Conservation (phyloP, 805 yeast species). For the Saccharomycopsis selenospora region DNA sequence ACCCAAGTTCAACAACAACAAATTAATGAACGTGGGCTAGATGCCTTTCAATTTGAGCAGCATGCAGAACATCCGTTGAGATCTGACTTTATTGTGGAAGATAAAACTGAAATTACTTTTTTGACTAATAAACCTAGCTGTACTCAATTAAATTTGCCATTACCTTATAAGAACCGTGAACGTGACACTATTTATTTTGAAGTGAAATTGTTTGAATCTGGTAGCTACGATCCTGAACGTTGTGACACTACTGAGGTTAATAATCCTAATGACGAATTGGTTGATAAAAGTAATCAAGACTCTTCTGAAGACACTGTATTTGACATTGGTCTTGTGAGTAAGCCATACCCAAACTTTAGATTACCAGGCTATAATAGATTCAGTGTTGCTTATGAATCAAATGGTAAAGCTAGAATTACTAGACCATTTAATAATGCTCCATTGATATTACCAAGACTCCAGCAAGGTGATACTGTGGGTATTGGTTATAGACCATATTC, state of each 20-base stretch:
- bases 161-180: slow-evolving; percentile 17
- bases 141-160: slow-evolving; percentile 17
- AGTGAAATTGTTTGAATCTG: slow-evolving; percentile 39
- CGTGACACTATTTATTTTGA: slow-evolving; percentile 61
- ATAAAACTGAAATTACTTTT: slow-evolving; percentile 20
- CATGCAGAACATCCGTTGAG: slow-evolving; percentile 4
- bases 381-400: slow-evolving; percentile 66
- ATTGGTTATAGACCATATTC: slow-evolving; percentile 78
- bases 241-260: slow-evolving; percentile 1
- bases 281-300: slow-evolving; percentile 7
- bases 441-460: slow-evolving; percentile 36
- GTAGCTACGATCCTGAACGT: slow-evolving; percentile 22
- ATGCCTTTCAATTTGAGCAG: slow-evolving; percentile 19
- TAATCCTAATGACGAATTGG: slow-evolving; percentile 1
- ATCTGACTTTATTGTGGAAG: slow-evolving; percentile 16
- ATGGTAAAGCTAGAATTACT: slow-evolving; percentile 62
- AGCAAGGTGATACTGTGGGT: slow-evolving; percentile 88
- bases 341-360: slow-evolving; percentile 69
- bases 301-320: slow-evolving; percentile 38
- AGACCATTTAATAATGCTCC: slow-evolving; percentile 44
- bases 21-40: slow-evolving; percentile 20
- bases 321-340: slow-evolving; percentile 60
- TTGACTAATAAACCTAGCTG: slow-evolving; percentile 8
- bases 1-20: slow-evolving; percentile 12
- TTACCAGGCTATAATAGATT: slow-evolving; percentile 68